Conservation (phyloP, 2,329 filamentous ascomycete genomes). For the Lithohypha guttulata region DNA sequence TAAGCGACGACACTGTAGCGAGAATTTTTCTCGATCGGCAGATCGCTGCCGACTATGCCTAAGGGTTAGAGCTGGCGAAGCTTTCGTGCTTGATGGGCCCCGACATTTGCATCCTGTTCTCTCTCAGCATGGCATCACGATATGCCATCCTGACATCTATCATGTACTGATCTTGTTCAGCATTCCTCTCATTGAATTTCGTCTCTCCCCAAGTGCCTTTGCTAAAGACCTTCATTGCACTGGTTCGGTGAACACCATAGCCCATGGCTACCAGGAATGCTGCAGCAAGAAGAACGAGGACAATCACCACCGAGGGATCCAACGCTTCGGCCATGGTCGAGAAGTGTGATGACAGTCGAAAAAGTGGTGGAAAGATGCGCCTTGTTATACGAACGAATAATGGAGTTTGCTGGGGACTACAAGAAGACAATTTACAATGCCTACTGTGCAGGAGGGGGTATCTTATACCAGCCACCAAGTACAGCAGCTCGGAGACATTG, state of each 20-base stretch:
- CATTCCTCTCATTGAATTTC: conserved; percentile 5
- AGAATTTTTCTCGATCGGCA: no score
- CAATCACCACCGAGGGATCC: neutral
- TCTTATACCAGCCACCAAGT: no score
- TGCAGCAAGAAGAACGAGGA: neutral
- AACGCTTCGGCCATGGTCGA: neutral
- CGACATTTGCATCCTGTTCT: no score
- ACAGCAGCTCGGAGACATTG: no score
- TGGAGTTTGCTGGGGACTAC: neutral
- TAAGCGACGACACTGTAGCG: no score
- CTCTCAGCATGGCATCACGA: conserved; percentile 6
- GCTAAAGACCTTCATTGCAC: neutral
- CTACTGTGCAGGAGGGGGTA: no score
- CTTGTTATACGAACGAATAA: no score
- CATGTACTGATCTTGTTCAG: conserved; percentile 8
- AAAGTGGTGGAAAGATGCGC: no score
- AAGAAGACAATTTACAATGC: neutral
- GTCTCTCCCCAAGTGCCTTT: neutral
- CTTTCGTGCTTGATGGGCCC: no score
- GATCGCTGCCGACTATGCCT: no score
- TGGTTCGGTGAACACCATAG: conserved; percentile 2
- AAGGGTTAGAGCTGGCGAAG: no score
- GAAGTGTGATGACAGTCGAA: no score
- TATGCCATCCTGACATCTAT: conserved; percentile 4
- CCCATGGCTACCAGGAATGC: neutral